Percentiles rank a stretch among this genome's conserved stretches.
phyloP scores from a whole-genome alignment of 1,284 basidiomycete species.

The Puccinia coronata region DNA sequence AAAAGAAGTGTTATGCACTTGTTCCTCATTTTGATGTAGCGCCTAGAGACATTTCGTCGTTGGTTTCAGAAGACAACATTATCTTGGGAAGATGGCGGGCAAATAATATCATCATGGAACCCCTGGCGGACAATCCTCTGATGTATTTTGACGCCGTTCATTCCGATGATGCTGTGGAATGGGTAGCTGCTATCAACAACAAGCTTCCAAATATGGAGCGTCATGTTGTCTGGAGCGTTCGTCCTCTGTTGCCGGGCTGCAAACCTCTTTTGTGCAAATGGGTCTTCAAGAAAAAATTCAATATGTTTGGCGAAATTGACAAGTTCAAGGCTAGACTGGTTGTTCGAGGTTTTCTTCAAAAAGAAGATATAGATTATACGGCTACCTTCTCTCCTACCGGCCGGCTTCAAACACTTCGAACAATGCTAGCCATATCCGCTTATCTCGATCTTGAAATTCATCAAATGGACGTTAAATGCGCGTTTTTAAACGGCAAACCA shows the following conservation, averaged over 20 bases:
- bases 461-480: slow-evolving; percentile 28
- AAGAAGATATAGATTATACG: slow-evolving; percentile 31
- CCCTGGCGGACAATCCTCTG: neutral
- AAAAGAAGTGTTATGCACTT: neutral
- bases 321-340: slow-evolving; percentile 23
- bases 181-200: neutral
- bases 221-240: slow-evolving; percentile 9
- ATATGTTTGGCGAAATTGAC: slow-evolving; percentile 3
- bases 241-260: neutral
- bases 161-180: neutral
- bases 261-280: slow-evolving; percentile 22
- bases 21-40: neutral
- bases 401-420: neutral
- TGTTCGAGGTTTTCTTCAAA: slow-evolving; percentile 24
- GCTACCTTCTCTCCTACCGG: slow-evolving; percentile 15
- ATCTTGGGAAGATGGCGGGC: neutral
- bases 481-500: neutral
- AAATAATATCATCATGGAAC: neutral
- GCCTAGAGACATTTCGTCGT: neutral
- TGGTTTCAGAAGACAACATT: neutral
- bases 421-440: neutral
- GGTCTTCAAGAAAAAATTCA: slow-evolving; percentile 29
- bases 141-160: neutral
- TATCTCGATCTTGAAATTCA: neutral
- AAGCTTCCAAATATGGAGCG: neutral